Base-by-base conservation (phyloP, 352 stramenopile species). In the Phytopythium sindhum region DNA sequence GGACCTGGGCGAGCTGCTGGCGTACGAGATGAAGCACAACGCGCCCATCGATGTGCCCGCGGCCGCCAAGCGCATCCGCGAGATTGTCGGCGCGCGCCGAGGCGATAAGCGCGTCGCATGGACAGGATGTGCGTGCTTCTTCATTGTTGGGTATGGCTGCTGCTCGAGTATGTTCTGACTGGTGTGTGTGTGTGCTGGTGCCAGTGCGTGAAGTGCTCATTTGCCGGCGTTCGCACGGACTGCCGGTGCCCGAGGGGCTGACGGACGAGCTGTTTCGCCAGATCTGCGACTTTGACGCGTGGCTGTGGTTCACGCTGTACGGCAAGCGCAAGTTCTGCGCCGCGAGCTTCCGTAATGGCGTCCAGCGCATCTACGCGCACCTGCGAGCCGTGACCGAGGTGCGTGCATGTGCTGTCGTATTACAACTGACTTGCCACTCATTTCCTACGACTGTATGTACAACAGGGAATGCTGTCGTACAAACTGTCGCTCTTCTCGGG, bases 231-330 rank as follows among this genome's bases (percentile, higher is more conserved):
- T 77, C 85, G 21, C 84, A 95, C 54, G 78, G 74, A 10, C 51
- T 93, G 4, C 54, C 75, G 1, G 74, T 91, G 57, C 84, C 86
- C 1, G 66, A 77, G 11, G 84, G 82, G 3, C 59, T 93, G 23
- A 69, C 78, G 44, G 41, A 75, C 14, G 77, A 88, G 48, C 71
- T 92, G 17, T 92, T 91, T 37, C 61, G 69, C 6, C 75, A 86
- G 47, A 79, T 92, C 29, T 72, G 78, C 57, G 71, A 88, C 26
- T 81, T 86, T 17, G 83, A 91, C 48, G 84, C 79, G 9, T 91
- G 82, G 84, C 58, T 93, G 50, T 95, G 82, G 86, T 76, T 91
- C 42, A 78, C 76, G 11, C 63, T 91, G 17, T 93, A 93, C 67
- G 75, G 81, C 53, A 87, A 89, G 53, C 72, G 70, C 31, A 74